Evolutionary conservation across 2,329 filamentous ascomycete genomes (phyloP), one percentile per base, ranked within the genome.

Genomic region (Curvularia lunata): DNA sequence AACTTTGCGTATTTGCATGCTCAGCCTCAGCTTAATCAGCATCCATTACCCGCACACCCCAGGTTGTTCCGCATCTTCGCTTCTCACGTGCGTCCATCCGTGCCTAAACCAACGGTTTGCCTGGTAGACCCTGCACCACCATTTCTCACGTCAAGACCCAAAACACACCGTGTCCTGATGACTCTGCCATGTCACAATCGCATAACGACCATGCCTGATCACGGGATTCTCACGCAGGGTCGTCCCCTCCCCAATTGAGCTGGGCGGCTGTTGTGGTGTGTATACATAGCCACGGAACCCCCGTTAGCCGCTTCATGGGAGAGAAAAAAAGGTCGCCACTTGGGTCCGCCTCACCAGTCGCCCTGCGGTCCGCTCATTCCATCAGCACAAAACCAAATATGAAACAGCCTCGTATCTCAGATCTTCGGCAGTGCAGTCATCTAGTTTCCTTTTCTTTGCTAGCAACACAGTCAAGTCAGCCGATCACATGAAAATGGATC

Each of bases 241-340:
- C 48, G 10, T 34, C 52, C 40, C 42, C 30, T 32, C 43, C 47
- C 48, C 45, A 48, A 53, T 52, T 58, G 34, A 10, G 28, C 25
- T 40, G 32, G 41, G 30, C 12, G 48, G 62, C 52, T 55, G 47
- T 37, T 37, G 32, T 54, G 32, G 32, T 54, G 32, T 53, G 43
- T 50, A 54, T 54, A 62, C 61, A 64, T 63, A 63, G 64, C 62
- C 62, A 66, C 62, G 55, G 56, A 58, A 56, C 45, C 56, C 52
- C 37, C 37, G 48, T 51, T 37, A 59, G 51, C 56, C 56, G 61
- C 63, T 48, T 61, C 55, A 41, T 40, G 27, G 27, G 32, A 34
- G 19, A 43, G 49, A 48, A 50, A 32, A 32, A 13, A 16, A 4
- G 30, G 13, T 32, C 30, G 30, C 30, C 30, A 32, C 10, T 32